Evolutionary conservation across 371 early-diverging fungal species (phyloP).

Genomic region (Mortierella sp.): DNA sequence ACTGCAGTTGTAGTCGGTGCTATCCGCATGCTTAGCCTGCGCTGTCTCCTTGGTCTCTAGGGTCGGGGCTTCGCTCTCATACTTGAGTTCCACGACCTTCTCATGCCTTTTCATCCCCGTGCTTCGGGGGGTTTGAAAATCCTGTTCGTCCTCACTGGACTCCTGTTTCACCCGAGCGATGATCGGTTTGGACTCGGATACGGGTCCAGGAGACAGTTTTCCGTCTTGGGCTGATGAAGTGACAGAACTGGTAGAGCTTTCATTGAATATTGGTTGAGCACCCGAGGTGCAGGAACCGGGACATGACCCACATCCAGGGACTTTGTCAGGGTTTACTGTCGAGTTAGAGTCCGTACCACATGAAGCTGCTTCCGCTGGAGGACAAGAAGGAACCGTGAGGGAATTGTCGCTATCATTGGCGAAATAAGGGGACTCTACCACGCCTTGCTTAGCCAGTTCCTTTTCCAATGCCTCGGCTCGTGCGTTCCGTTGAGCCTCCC

Average conservation of each 20-base stretch:
- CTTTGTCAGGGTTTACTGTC: neutral
- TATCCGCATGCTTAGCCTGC: neutral
- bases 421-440: constrained; percentile 36
- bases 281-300: neutral
- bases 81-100: constrained; percentile 20
- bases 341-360: neutral
- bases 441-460: constrained; percentile 1
- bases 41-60: neutral
- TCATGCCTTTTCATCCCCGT: neutral
- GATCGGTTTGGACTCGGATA: neutral
- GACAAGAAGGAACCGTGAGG: neutral
- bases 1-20: neutral
- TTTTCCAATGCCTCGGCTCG: neutral
- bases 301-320: constrained; percentile 5
- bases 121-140: constrained; percentile 1
- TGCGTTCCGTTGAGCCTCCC: constrained; percentile 41
- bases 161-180: neutral
- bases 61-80: constrained; percentile 18
- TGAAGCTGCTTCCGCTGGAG: neutral
- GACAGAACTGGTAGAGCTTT: too few relatives aligned
- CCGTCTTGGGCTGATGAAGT: neutral
- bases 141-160: neutral
- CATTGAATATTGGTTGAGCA: neutral
- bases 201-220: too few relatives aligned
- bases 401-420: neutral